phyloP scores from a whole-genome alignment of 2,329 filamentous ascomycete genomes.

The Amauroascus verrucosus region DNA sequence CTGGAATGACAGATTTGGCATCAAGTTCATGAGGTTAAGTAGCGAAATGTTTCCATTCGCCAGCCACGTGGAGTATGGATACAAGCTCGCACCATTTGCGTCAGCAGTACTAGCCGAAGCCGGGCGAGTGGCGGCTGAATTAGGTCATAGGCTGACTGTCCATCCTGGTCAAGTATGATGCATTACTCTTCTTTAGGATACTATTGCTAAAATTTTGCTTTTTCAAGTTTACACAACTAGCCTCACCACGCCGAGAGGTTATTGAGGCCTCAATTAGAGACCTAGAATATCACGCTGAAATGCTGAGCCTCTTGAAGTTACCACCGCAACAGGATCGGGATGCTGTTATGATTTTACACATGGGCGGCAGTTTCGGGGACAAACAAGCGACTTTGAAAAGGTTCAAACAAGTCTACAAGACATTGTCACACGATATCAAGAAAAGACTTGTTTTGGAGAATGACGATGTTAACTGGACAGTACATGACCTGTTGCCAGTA shows the following conservation, averaged over 20 bases:
- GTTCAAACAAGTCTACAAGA: slow-evolving; percentile 64
- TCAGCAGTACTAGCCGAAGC: slow-evolving; percentile 64
- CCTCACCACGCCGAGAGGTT: slow-evolving; percentile 68
- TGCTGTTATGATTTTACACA: slow-evolving; percentile 88
- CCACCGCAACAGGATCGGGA: slow-evolving; percentile 70
- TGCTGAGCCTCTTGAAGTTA: slow-evolving; percentile 66
- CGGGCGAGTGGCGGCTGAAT: slow-evolving; percentile 63
- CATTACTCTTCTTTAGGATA: neutral
- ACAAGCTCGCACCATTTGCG: slow-evolving; percentile 74
- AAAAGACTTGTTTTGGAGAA: slow-evolving; percentile 81
- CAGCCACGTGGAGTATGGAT: slow-evolving; percentile 76
- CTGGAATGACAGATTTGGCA: slow-evolving; percentile 88
- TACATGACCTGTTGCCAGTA: slow-evolving; percentile 78
- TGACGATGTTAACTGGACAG: slow-evolving; percentile 85
- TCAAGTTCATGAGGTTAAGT: slow-evolving; percentile 83
- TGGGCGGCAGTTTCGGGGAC: slow-evolving; percentile 84
- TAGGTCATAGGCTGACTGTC: slow-evolving; percentile 76
- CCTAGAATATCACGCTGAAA: slow-evolving; percentile 76
- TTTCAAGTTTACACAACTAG: slow-evolving; percentile 67
- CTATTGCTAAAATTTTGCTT: neutral
- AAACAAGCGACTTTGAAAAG: slow-evolving; percentile 68
- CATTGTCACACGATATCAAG: slow-evolving; percentile 60
- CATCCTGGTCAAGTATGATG: slow-evolving; percentile 64
- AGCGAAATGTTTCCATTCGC: slow-evolving; percentile 98
- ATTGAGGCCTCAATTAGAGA: slow-evolving; percentile 69